phyloP scores from a whole-genome alignment of 2,329 filamentous ascomycete species.

The Colletotrichum theobromicola region DNA sequence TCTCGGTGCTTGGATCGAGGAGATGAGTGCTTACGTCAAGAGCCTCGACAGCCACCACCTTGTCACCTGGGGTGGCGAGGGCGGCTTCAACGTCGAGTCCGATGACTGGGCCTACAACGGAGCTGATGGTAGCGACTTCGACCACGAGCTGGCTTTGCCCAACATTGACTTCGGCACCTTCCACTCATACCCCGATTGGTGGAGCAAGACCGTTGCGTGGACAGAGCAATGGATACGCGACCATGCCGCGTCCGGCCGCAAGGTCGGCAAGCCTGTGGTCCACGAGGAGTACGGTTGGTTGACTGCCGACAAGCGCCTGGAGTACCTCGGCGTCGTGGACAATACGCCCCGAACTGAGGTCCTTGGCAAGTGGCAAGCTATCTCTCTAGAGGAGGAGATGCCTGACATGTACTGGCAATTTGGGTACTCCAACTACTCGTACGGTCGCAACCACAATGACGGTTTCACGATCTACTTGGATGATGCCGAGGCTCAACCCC shows the following conservation, averaged over 20 bases:
- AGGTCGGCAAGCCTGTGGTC: slow-evolving; percentile 55
- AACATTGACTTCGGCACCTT: slow-evolving; percentile 61
- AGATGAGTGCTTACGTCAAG: slow-evolving; percentile 62
- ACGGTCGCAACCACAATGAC: slow-evolving; percentile 59
- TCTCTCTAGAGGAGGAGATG: slow-evolving; percentile 50
- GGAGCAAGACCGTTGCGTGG: slow-evolving; percentile 57
- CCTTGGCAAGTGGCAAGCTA: slow-evolving; percentile 54
- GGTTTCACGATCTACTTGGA: slow-evolving; percentile 63
- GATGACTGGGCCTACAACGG: slow-evolving; percentile 52
- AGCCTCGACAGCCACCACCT: slow-evolving; percentile 55
- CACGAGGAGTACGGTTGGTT: slow-evolving; percentile 63
- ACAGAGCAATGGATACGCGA: slow-evolving; percentile 59
- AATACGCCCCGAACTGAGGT: slow-evolving; percentile 50
- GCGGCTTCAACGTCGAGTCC: slow-evolving; percentile 54
- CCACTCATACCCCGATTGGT: slow-evolving; percentile 62
- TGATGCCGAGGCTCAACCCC: slow-evolving; percentile 46
- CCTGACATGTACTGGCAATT: slow-evolving; percentile 63
- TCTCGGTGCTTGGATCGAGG: slow-evolving; percentile 53
- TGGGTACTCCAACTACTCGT: slow-evolving; percentile 55
- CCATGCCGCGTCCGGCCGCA: slow-evolving; percentile 49
- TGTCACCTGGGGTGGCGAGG: slow-evolving; percentile 63
- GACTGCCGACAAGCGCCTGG: slow-evolving; percentile 50
- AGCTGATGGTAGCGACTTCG: slow-evolving; percentile 58
- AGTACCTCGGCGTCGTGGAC: slow-evolving; percentile 47
- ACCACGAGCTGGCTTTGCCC: slow-evolving; percentile 50